These are phyloP conservation scores for Phragmites australis DNA, from an alignment of 176 grass and related monocot species.

Conservation along the genomic window DNA sequence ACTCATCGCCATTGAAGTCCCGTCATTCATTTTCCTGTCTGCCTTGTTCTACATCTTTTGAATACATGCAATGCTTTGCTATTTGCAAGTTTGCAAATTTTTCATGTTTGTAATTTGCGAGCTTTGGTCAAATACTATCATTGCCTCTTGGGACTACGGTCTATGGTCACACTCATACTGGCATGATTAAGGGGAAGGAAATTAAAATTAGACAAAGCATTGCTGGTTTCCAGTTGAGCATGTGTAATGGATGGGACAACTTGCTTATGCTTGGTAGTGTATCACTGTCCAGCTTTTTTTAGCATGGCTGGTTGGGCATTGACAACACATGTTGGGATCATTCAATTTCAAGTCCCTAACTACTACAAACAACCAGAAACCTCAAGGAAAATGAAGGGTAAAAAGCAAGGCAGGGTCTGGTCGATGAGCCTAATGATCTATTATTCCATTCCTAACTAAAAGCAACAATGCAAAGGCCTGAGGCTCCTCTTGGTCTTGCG, in stretches of 20 bases:
- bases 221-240: conserved; percentile 4
- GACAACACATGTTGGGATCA: background rate
- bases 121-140: conserved; percentile 10
- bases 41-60: background rate
- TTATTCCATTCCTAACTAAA: background rate
- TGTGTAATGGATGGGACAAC: background rate
- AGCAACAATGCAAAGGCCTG: background rate
- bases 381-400: background rate
- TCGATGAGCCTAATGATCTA: background rate
- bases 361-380: conserved; percentile 14
- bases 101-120: background rate
- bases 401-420: background rate
- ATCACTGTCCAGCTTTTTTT: conserved; percentile 31
- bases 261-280: conserved; percentile 36
- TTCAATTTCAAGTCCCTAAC: conserved; percentile 4
- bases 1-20: background rate
- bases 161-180: background rate
- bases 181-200: background rate
- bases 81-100: background rate
- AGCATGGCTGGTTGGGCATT: background rate
- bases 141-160: background rate
- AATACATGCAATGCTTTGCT: background rate
- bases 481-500: background rate
- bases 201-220: background rate
- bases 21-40: background rate